Evolutionary conservation across 805 yeast genomes (phyloP).

Genomic region (Schwanniomyces occidentalis): DNA sequence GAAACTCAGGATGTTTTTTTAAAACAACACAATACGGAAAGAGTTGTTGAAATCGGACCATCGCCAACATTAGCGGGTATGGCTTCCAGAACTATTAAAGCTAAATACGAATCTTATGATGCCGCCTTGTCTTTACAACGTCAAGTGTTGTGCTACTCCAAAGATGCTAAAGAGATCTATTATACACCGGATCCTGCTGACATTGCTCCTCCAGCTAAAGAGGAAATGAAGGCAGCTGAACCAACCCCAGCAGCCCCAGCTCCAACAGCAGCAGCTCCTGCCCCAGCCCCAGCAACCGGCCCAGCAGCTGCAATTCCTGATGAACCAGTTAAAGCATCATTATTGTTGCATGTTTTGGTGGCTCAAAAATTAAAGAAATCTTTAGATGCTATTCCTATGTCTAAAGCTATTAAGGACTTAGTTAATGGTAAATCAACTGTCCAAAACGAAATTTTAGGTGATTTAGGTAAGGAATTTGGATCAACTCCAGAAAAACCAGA

Average conservation of each 20-base stretch:
- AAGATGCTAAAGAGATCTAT: conserved; percentile 94
- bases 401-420: conserved; percentile 93
- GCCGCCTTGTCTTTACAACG: conserved; percentile 93
- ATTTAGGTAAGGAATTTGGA: conserved; percentile 97
- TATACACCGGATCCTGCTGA: conserved; percentile 83
- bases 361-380: conserved; percentile 95
- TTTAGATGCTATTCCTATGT: conserved; percentile 78
- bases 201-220: conserved; percentile 34
- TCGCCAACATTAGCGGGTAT: conserved; percentile 98
- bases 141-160: conserved; percentile 92
- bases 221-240: conserved; percentile 27
- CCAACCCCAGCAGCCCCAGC: conserved; percentile 59
- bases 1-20: conserved; percentile 98
- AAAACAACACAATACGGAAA: conserved; percentile 90
- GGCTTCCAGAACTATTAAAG: conserved; percentile 95
- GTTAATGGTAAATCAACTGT: conserved; percentile 99
- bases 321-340: conserved; percentile 82
- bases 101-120: conserved; percentile 96
- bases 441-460: conserved; percentile 98
- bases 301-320: conserved; percentile 86
- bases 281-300: conserved; percentile 71
- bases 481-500: conserved; percentile 98
- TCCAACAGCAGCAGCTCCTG: conserved; percentile 50
- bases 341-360: conserved; percentile 83
- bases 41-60: conserved; percentile 98